Evolutionary conservation across 805 yeast genomes (phyloP).

Genomic region (Lipomyces orientalis): DNA sequence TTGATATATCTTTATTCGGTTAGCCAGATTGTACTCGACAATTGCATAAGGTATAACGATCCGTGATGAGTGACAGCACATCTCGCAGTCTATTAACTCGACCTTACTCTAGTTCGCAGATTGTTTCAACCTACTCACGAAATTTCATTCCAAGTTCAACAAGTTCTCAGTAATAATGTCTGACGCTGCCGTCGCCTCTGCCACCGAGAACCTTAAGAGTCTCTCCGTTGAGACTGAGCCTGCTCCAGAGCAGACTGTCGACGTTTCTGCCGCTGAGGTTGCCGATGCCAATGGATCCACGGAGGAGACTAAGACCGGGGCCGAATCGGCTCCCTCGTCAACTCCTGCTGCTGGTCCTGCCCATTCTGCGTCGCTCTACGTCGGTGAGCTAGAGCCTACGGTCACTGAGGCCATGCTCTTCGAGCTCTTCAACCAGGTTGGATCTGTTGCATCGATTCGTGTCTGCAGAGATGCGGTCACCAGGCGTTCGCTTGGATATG

Average conservation of each 20-base stretch:
- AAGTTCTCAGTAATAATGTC: conserved; percentile 20
- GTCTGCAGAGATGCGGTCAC: conserved; percentile 98
- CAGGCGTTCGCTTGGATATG: conserved; percentile 96
- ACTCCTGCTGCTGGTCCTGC: conserved; percentile 46
- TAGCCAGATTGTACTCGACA: not conserved
- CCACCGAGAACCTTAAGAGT: conserved; percentile 37
- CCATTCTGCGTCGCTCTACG: conserved; percentile 77
- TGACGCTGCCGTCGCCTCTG: conserved; percentile 39
- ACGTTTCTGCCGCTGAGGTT: conserved; percentile 17
- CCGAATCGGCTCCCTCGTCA: conserved; percentile 41
- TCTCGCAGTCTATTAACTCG: not conserved
- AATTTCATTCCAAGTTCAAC: conserved; percentile 1
- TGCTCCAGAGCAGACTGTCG: conserved; percentile 16
- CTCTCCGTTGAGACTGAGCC: conserved; percentile 34
- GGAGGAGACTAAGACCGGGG: conserved; percentile 34
- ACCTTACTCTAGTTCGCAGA: not conserved
- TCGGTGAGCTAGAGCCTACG: conserved; percentile 92
- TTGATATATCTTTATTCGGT: conserved; percentile 8
- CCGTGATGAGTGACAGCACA: not conserved
- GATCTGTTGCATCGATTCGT: conserved; percentile 95
- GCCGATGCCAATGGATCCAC: conserved; percentile 19
- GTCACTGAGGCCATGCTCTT: conserved; percentile 94
- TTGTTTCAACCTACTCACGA: not conserved
- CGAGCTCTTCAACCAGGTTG: conserved; percentile 92
- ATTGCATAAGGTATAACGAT: not conserved